Percentiles rank a stretch among this genome's conserved stretches.
These are phyloP conservation scores for Pythium sp. DNA, from an alignment of 352 stramenopile genomes.

Conservation along the genomic window DNA sequence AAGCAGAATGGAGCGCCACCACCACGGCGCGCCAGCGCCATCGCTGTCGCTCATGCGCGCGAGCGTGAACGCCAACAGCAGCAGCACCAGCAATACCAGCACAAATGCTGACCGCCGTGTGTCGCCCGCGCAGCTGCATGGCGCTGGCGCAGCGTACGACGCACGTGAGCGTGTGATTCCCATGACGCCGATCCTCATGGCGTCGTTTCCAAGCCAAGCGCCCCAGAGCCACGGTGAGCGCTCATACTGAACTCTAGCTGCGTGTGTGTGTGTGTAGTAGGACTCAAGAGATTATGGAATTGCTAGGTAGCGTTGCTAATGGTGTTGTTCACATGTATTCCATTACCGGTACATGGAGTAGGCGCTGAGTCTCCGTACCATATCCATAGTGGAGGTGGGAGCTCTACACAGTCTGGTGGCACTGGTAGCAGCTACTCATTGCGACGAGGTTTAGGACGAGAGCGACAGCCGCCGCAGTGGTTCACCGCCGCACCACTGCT, in stretches of 20 bases:
- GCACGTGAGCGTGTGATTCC: conserved; percentile 1
- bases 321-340: too few species aligned
- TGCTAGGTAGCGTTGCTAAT: too few species aligned
- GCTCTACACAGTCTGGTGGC: background rate
- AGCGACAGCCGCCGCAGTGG: conserved; percentile 17
- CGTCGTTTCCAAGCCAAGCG: conserved; percentile 8
- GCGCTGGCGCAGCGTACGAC: background rate
- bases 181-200: conserved; percentile 10
- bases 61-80: background rate
- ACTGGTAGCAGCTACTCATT: background rate
- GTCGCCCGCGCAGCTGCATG: background rate
- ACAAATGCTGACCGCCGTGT: background rate
- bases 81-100: background rate
- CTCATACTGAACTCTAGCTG: background rate
- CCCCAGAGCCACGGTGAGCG: background rate
- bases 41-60: conserved; percentile 8
- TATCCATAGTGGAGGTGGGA: conserved; percentile 1
- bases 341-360: too few species aligned
- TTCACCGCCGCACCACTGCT: conserved; percentile 17
- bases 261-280: background rate
- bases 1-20: conserved; percentile 1
- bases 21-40: background rate
- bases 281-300: too few species aligned
- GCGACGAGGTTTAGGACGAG: background rate
- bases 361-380: background rate